These are phyloP conservation scores for Crepidotus variabilis DNA, from an alignment of 768 basidiomycete genomes.

Conservation along the genomic window DNA sequence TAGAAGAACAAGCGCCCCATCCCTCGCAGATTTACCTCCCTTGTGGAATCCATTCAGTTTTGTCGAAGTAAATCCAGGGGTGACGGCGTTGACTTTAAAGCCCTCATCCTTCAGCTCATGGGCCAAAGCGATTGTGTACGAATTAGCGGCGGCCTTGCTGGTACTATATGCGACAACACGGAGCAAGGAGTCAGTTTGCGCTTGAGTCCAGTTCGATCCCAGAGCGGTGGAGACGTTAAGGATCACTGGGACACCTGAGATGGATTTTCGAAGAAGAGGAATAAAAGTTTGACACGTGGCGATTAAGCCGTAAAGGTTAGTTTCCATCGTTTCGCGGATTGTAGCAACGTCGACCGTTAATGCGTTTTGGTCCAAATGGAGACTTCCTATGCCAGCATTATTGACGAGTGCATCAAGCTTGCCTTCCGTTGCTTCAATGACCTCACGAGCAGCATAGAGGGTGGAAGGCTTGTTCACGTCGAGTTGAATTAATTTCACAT, in stretches of 20 bases:
- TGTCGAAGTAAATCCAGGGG: slow-evolving; percentile 54
- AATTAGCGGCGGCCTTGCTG: slow-evolving; percentile 66
- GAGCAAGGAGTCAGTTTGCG: slow-evolving; percentile 23
- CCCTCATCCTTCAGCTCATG: slow-evolving; percentile 49
- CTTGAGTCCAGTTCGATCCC: slow-evolving; percentile 37
- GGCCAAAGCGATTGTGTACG: slow-evolving; percentile 58
- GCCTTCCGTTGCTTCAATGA: slow-evolving; percentile 35
- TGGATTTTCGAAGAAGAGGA: slow-evolving; percentile 34
- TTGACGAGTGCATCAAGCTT: slow-evolving; percentile 43
- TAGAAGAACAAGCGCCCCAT: slow-evolving; percentile 31
- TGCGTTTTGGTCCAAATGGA: slow-evolving; percentile 26
- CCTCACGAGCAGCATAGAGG: slow-evolving; percentile 29
- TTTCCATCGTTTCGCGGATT: slow-evolving; percentile 34
- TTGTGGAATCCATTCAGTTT: slow-evolving; percentile 34
- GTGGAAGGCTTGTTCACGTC: slow-evolving; percentile 34
- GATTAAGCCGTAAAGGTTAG: slow-evolving; percentile 41
- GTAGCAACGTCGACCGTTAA: slow-evolving; percentile 28
- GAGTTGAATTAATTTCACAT: slow-evolving; percentile 32
- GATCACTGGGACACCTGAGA: slow-evolving; percentile 28
- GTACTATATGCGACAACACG: slow-evolving; percentile 56
- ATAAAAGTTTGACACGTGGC: slow-evolving; percentile 37
- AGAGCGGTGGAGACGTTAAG: slow-evolving; percentile 41
- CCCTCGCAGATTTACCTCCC: slow-evolving; percentile 33
- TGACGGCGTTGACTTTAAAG: slow-evolving; percentile 60
- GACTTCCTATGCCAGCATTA: slow-evolving; percentile 33